phyloP scores from a whole-genome alignment of 805 yeast genomes.

The Yarrowia deformans region DNA sequence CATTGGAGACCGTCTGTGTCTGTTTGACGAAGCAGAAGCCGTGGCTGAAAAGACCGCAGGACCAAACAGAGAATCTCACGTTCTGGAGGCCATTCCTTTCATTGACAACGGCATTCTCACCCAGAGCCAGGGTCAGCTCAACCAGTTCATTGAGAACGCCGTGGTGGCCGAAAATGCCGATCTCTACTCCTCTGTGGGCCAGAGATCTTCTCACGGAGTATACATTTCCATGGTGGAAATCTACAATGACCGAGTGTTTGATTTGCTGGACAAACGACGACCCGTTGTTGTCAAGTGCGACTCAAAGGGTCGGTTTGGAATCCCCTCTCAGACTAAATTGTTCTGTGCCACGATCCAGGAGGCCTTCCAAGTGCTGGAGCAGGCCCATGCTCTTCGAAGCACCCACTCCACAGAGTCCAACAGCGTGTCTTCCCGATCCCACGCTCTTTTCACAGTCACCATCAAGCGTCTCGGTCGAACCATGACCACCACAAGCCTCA shows the following conservation, averaged over 20 bases:
- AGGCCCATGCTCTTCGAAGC: conserved; percentile 54
- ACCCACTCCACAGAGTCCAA: conserved; percentile 57
- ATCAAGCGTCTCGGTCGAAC: conserved; percentile 42
- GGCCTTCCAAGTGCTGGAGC: conserved; percentile 53
- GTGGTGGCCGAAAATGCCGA: conserved; percentile 18
- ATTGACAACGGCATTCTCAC: conserved; percentile 26
- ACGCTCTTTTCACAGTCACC: conserved; percentile 59
- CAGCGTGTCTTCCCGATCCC: conserved; percentile 58
- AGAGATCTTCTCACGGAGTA: conserved; percentile 50
- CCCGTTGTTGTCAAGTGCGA: conserved; percentile 51
- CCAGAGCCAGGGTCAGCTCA: conserved; percentile 18
- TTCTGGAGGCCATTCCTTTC: conserved; percentile 14
- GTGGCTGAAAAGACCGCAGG: conserved; percentile 11
- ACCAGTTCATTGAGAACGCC: conserved; percentile 21
- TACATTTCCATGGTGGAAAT: conserved; percentile 63
- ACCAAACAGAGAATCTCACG: conserved; percentile 17
- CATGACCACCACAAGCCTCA: conserved; percentile 52
- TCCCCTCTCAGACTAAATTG: conserved; percentile 51
- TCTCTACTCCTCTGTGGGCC: conserved; percentile 5
- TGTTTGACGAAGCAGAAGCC: conserved; percentile 42
- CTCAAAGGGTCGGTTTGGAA: conserved; percentile 30
- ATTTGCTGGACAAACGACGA: conserved; percentile 49
- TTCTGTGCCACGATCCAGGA: conserved; percentile 52
- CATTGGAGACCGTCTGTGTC: conserved; percentile 44
- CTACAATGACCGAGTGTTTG: conserved; percentile 57